These are phyloP conservation scores for Sphagnum contortum DNA, from an alignment of 225 moss, liverwort and hornwort genomes.

Conservation along the genomic window DNA sequence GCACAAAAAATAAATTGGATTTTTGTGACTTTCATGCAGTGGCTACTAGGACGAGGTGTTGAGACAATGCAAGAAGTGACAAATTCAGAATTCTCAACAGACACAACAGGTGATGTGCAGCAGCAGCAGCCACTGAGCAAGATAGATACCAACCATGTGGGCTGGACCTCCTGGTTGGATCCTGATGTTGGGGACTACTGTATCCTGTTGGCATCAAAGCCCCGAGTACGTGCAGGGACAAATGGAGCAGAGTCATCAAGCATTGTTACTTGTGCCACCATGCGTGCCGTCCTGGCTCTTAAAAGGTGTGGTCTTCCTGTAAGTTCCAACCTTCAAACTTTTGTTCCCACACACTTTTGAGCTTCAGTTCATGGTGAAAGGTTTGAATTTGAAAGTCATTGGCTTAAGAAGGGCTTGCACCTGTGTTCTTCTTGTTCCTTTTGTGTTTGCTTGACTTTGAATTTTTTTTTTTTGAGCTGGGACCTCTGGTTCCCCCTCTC, in stretches of 20 bases:
- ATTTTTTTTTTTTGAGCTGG: no score
- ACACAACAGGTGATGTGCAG: no score
- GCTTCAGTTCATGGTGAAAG: not conserved
- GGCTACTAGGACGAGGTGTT: constrained; percentile 78
- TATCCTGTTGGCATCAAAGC: constrained; percentile 61
- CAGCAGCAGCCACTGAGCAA: no score
- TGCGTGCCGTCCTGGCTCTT: constrained; percentile 65
- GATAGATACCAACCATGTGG: no score
- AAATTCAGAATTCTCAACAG: no score
- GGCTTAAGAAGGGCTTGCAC: no score
- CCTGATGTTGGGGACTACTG: constrained; percentile 71
- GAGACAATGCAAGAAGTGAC: constrained; percentile 70
- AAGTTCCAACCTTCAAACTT: constrained; percentile 18
- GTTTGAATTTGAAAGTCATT: no score
- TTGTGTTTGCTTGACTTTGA: no score
- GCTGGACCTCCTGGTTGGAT: constrained; percentile 33
- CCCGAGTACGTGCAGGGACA: constrained; percentile 53
- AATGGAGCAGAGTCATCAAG: constrained; percentile 32
- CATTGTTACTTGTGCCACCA: constrained; percentile 43
- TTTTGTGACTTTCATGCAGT: constrained; percentile 39
- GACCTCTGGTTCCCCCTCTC: no score
- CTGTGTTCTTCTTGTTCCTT: no score
- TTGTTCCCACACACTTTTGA: no score
- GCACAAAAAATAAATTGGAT: no score
- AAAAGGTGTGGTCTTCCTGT: constrained; percentile 72